Conservation (phyloP, 176 grass and related monocot genomes). For the Avena atlantica region DNA sequence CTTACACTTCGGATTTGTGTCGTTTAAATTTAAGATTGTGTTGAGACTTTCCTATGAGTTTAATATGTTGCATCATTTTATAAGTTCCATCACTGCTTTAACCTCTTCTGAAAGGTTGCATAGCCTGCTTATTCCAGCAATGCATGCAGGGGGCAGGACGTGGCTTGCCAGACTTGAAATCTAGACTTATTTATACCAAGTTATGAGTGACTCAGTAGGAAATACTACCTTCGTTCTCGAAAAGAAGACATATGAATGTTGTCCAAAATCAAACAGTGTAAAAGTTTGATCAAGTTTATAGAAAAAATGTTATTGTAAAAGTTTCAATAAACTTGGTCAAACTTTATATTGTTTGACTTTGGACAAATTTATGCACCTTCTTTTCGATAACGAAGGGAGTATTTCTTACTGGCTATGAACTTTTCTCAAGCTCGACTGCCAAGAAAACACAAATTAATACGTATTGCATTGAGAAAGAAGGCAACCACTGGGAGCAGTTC, state of each 20-base stretch:
- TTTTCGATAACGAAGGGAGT: not conserved
- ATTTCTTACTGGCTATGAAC: not conserved
- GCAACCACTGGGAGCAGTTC: not conserved
- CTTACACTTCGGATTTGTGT: constrained; percentile 13
- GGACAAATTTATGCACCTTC: not conserved
- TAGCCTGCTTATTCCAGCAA: constrained; percentile 23
- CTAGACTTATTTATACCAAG: constrained; percentile 8
- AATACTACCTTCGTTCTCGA: not conserved
- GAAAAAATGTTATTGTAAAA: not conserved
- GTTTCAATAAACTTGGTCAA: not conserved
- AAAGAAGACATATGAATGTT: not conserved
- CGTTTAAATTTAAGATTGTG: constrained; percentile 1
- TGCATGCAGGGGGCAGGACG: constrained; percentile 6
- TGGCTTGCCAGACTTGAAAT: not conserved
- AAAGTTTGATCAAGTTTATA: not conserved
- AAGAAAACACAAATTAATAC: not conserved
- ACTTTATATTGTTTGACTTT: not conserved
- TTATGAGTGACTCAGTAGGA: not conserved
- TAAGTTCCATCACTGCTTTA: not conserved
- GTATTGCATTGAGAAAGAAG: not conserved
- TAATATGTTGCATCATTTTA: constrained; percentile 20
- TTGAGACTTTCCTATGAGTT: not conserved
- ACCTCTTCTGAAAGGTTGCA: not conserved
- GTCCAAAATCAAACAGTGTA: not conserved
- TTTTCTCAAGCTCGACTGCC: constrained; percentile 6